Evolutionary conservation across 192 early-diverging fungal genomes (phyloP), one percentile per base, ranked within the genome.

Genomic region (Paraglomus brasilianum): DNA sequence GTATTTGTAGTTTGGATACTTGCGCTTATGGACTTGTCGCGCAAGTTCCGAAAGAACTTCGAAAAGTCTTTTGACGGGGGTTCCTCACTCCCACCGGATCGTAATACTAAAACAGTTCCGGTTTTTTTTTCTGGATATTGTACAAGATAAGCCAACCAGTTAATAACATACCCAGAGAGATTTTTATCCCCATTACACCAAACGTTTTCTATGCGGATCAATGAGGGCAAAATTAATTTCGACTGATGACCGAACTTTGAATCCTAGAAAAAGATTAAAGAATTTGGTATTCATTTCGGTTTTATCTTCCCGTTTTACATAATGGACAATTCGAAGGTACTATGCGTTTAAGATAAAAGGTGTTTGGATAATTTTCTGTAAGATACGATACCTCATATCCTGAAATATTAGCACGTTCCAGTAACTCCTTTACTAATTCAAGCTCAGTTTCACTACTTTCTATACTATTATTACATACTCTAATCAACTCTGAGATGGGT

Each of bases 1-100:
- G 46, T 56, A 68, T 5, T 56, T 53, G 14, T 68, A 68, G 56
- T 43, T 24, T 9, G 66, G 66, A 56, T 68, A 55, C 0, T n/a
- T 51, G 2, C 48, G 42, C 21, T 55, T 40, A 15, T 68, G 66
- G 45, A 68, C 66, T 44, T 68, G 53, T 45, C 45, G 53, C 17
- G 66, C 66, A 8, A 68, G 15, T 8, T 68, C 52, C 5, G 50
- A 50, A 6, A 68, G 30, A n/a, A 55, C 1, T 14, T 68, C 52
- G 38, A 44, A 68, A 41, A 68, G 42, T 11, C 56, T 9, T 30
- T 44, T 53, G 8, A 68, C 39, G 42, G 53, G 51, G 7, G 40
- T 5, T 6, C 30, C 66, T 8, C 10, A 24, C 17, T 44, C n/a
- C 66, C 66, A 68, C n/a, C n/a, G 38, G 57, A 59, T 1, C 57